Percentiles rank a stretch among this genome's conserved stretches.
Conservation (phyloP, 148 eudicot species). For the Camellia japonica region DNA sequence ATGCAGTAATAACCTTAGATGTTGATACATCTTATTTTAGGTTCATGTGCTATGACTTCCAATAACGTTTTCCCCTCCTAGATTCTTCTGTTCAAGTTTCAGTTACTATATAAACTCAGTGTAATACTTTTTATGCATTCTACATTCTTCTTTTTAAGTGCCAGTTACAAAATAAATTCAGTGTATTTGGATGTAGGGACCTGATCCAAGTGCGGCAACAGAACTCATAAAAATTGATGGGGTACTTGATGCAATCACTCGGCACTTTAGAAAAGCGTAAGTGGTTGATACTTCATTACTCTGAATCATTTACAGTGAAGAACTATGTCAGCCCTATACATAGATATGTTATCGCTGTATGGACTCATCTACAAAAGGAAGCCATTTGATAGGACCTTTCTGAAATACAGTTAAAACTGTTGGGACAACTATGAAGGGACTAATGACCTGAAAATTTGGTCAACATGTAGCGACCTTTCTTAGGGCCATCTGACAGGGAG, state of each 20-base stretch:
- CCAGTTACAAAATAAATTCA: not conserved
- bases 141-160: not conserved
- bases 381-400: not conserved
- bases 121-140: not conserved
- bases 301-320: slow-evolving; percentile 6
- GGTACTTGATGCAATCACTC: slow-evolving; percentile 68
- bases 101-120: too few relatives aligned
- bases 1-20: not conserved
- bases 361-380: slow-evolving; percentile 2
- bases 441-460: not conserved
- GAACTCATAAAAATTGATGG: slow-evolving; percentile 78
- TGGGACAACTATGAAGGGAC: not conserved
- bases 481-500: too few relatives aligned
- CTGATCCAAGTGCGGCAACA: slow-evolving; percentile 86
- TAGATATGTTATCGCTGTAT: not conserved
- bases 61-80: not conserved
- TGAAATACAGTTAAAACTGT: not conserved
- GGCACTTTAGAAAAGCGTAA: slow-evolving; percentile 83
- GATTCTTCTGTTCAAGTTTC: too few relatives aligned
- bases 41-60: not conserved
- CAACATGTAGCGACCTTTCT: too few relatives aligned
- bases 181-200: slow-evolving; percentile 59
- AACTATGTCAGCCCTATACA: not conserved
- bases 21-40: not conserved
- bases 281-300: slow-evolving; percentile 24